These are phyloP conservation scores for Psilocybe subaeruginosa DNA, from an alignment of 768 basidiomycete genomes.

Conservation along the genomic window DNA sequence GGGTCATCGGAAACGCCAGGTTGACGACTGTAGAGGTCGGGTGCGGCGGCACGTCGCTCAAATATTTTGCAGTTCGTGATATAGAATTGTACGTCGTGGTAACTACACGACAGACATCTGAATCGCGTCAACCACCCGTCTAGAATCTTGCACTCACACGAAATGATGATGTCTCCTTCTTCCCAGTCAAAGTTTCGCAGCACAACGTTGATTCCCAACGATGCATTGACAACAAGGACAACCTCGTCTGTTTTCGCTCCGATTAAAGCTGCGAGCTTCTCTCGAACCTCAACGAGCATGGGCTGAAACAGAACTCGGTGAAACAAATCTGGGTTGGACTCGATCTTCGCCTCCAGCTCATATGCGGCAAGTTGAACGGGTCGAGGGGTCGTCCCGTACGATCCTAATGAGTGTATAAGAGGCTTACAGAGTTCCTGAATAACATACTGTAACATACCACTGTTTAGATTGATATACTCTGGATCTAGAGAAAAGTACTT, in stretches of 20 bases:
- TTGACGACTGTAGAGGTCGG: constrained; percentile 53
- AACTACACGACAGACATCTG: constrained; percentile 20
- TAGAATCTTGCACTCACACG: constrained; percentile 42
- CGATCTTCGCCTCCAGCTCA: constrained; percentile 42
- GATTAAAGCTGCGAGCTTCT: constrained; percentile 53
- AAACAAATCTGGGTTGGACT: constrained; percentile 62
- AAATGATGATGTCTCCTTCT: constrained; percentile 66
- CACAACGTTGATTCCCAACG: constrained; percentile 68
- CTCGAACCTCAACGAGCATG: constrained; percentile 41
- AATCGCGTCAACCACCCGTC: not conserved
- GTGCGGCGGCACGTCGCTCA: constrained; percentile 57
- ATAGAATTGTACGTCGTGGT: constrained; percentile 58
- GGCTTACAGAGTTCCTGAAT: constrained; percentile 5
- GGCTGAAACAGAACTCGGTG: constrained; percentile 39
- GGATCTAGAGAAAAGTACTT: constrained; percentile 60
- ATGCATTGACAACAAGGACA: constrained; percentile 65
- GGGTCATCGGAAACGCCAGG: constrained; percentile 60
- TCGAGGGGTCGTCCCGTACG: constrained; percentile 58
- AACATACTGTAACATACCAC: constrained; percentile 40
- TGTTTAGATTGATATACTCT: constrained; percentile 65
- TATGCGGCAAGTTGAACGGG: constrained; percentile 51
- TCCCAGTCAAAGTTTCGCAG: constrained; percentile 71
- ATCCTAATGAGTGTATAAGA: constrained; percentile 39
- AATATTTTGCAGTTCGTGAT: constrained; percentile 49
- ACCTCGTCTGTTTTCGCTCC: constrained; percentile 55